Evolutionary conservation across 352 stramenopile genomes (phyloP), one percentile per base, ranked within the genome.

Genomic region (Achlya hypogyna): DNA sequence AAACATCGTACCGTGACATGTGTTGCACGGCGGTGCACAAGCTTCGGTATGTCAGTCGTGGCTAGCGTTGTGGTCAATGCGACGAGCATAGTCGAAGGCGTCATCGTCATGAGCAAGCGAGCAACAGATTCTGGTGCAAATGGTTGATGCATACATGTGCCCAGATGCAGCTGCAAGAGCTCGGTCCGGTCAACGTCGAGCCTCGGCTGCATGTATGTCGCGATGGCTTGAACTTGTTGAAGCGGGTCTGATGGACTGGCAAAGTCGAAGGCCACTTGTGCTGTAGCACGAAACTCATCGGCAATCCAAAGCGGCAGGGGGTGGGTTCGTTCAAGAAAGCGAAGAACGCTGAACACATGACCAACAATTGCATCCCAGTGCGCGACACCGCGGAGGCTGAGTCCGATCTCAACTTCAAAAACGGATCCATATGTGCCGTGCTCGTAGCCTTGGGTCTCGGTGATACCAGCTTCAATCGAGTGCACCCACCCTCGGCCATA

Each of bases 31-130:
- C 31, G 49, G 8, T 2, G 14, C 10, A 1, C 2, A 10, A 31
- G 31, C 53, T 14, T 1, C 4, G 12, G 53, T n/a, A 49, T 32
- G 22, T 53, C 47, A 14, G 22, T 18, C 27, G 35, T 51, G 27
- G 84, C 86, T 9, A 74, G 70, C 49, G 82, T 77, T 5, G 81
- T 86, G 9, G 87, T 31, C 28, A 90, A 52, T 42, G 89, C 23
- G 0, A 90, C 71, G 20, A 80, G 81, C n/a, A 82, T 78, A 54
- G 82, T 92, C 8, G 70, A 31, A 3, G 74, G 77, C 0, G 77
- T 82, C 71, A 90, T 81, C 6, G 49, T 53, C 5, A 34, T 51
- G 1, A 92, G 62, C 27, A 92, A 89, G 87, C 31, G 70, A 62
- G 27, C 77, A 76, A 32, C 89, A 75, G 2, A 89, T 62, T 23